phyloP scores from a whole-genome alignment of 352 stramenopile species.

The Phytophthora sansomeana region DNA sequence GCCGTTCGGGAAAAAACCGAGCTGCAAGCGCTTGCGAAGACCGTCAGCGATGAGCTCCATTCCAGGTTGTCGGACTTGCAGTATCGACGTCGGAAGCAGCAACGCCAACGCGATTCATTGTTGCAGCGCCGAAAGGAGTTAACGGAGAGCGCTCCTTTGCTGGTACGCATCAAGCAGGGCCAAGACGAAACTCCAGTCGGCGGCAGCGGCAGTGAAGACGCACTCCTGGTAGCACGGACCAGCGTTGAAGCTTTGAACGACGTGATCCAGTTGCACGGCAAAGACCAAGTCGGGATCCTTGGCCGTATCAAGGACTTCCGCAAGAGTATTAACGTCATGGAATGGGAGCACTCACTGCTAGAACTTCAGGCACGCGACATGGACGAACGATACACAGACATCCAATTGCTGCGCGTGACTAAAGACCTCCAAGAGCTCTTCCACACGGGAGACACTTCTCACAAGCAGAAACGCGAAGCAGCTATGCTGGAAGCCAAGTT shows the following conservation, averaged over 20 bases:
- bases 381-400: conserved; percentile 93
- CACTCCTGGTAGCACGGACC: conserved; percentile 77
- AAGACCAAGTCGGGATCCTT: conserved; percentile 88
- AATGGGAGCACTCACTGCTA: conserved; percentile 92
- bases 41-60: conserved; percentile 65
- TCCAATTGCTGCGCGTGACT: conserved; percentile 93
- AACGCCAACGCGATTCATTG: conserved; percentile 22
- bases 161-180: conserved; percentile 92
- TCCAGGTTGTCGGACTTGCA: conserved; percentile 56
- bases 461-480: conserved; percentile 83
- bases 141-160: conserved; percentile 65
- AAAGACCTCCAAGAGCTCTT: conserved; percentile 94
- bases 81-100: conserved; percentile 36
- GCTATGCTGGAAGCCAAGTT: conserved; percentile 81
- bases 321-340: conserved; percentile 95
- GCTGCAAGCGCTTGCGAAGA: conserved; percentile 49
- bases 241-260: conserved; percentile 90
- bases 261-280: conserved; percentile 85
- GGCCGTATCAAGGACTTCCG: conserved; percentile 93
- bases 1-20: conserved; percentile 64
- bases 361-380: conserved; percentile 85
- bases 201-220: conserved; percentile 60
- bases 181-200: conserved; percentile 85
- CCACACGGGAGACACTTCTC: conserved; percentile 78
- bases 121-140: conserved; percentile 14